These are phyloP conservation scores for Saitozyma podzolica DNA, from an alignment of 768 basidiomycete species.

Conservation along the genomic window DNA sequence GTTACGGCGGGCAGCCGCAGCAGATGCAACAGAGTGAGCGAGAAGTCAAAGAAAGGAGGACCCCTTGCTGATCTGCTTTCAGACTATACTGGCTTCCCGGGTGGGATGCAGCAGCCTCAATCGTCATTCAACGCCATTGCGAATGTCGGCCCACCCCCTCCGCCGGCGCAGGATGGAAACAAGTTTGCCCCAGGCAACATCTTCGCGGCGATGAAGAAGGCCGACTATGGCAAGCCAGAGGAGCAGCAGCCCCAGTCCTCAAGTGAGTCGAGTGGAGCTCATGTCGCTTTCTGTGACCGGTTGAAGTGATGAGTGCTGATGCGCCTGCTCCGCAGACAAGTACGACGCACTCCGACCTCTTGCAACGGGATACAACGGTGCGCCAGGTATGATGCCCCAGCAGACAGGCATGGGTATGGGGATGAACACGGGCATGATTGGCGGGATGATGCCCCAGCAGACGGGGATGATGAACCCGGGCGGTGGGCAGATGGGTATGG, in stretches of 20 bases:
- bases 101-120: slow-evolving; percentile 37
- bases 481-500: slow-evolving; percentile 5
- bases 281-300: no score
- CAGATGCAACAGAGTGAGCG: slow-evolving; percentile 49
- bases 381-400: slow-evolving; percentile 40
- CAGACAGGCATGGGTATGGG: slow-evolving; percentile 37
- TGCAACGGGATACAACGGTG: slow-evolving; percentile 51
- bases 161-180: slow-evolving; percentile 28
- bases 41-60: not conserved
- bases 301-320: not conserved
- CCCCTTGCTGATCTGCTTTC: slow-evolving; percentile 3
- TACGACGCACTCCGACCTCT: slow-evolving; percentile 54
- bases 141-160: slow-evolving; percentile 26
- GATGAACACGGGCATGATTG: slow-evolving; percentile 8
- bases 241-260: slow-evolving; percentile 50
- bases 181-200: slow-evolving; percentile 55
- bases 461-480: slow-evolving; percentile 12
- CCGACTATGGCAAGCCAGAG: slow-evolving; percentile 49
- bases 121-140: slow-evolving; percentile 54
- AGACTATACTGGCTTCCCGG: slow-evolving; percentile 47
- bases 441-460: slow-evolving; percentile 16
- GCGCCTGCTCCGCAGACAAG: slow-evolving; percentile 35
- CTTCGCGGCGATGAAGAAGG: slow-evolving; percentile 55
- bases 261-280: slow-evolving; percentile 29
- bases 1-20: slow-evolving; percentile 40